Evolutionary conservation across 2,329 filamentous ascomycete species (phyloP).

Genomic region (Colletotrichum melonis): DNA sequence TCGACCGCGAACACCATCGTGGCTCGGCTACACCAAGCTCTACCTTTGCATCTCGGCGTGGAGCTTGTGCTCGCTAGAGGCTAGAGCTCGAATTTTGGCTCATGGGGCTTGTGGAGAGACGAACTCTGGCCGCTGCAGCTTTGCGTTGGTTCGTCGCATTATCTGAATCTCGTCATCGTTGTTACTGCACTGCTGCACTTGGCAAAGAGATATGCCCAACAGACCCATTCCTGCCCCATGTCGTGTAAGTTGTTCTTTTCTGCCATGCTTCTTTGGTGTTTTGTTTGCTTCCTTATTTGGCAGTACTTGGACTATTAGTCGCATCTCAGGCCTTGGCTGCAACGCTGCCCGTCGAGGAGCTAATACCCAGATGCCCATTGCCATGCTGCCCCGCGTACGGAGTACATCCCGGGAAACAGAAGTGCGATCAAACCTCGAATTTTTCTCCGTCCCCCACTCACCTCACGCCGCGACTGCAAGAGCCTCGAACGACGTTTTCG

Average conservation of each 20-base stretch:
- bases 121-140: conserved; percentile 2
- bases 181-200: not conserved
- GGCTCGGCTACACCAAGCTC: conserved; percentile 17
- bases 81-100: conserved; percentile 12
- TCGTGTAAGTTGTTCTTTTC: not conserved
- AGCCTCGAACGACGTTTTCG: conserved; percentile 17
- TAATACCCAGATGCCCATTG: not conserved
- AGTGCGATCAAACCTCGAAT: conserved; percentile 1
- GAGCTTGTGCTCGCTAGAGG: not conserved
- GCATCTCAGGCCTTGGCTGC: conserved; percentile 15
- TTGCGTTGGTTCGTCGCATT: not conserved
- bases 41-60: not conserved
- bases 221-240: not conserved
- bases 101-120: conserved; percentile 18
- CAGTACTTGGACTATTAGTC: not conserved
- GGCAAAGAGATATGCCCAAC: not conserved
- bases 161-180: not conserved
- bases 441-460: conserved; percentile 19
- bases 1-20: conserved; percentile 19
- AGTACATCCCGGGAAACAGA: too few relatives aligned
- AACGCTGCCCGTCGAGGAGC: conserved; percentile 2
- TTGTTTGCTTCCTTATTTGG: conserved; percentile 11
- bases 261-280: not conserved
- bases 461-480: conserved; percentile 16
- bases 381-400: not conserved